Evolutionary conservation across 345 rosid genomes (phyloP).

Genomic region (Arabidopsis arenosa): DNA sequence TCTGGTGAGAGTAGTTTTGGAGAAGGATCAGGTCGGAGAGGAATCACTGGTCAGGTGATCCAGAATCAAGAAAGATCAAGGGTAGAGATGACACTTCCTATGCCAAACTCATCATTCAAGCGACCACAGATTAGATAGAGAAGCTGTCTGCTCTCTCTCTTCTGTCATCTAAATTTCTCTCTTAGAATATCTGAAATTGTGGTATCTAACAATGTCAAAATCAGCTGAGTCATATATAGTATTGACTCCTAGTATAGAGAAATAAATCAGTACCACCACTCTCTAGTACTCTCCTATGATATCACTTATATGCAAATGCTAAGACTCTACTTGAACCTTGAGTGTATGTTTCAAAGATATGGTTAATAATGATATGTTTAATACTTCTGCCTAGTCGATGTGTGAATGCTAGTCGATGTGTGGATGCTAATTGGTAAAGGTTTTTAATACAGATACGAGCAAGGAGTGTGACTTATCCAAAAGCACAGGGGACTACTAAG

Average conservation of each 20-base stretch:
- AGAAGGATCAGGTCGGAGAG: slow-evolving; percentile 64
- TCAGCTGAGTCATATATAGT: slow-evolving; percentile 33
- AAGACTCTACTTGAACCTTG: slow-evolving; percentile 1
- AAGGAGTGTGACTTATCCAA: slow-evolving; percentile 38
- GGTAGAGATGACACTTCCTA: slow-evolving; percentile 46
- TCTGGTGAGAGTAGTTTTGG: slow-evolving; percentile 51
- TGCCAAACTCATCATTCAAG: slow-evolving; percentile 46
- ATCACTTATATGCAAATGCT: slow-evolving; percentile 1
- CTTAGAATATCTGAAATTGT: background rate
- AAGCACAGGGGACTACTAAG: slow-evolving; percentile 20
- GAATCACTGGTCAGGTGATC: slow-evolving; percentile 31
- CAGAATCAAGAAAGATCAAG: slow-evolving; percentile 43
- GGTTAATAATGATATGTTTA: background rate
- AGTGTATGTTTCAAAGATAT: slow-evolving; percentile 33
- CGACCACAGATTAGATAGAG: slow-evolving; percentile 46
- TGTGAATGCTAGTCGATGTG: slow-evolving; percentile 24
- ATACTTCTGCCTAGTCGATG: background rate
- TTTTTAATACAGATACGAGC: slow-evolving; percentile 40
- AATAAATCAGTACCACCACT: slow-evolving; percentile 24
- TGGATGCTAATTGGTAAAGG: slow-evolving; percentile 37
- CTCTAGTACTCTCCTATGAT: slow-evolving; percentile 25
- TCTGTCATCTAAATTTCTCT: slow-evolving; percentile 58
- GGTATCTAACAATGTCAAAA: slow-evolving; percentile 33
- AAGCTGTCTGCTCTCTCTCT: slow-evolving; percentile 78
- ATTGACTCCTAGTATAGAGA: slow-evolving; percentile 32